Base-by-base conservation (phyloP, 2,329 filamentous ascomycete species). In the Aaosphaeria pasadenensis region DNA sequence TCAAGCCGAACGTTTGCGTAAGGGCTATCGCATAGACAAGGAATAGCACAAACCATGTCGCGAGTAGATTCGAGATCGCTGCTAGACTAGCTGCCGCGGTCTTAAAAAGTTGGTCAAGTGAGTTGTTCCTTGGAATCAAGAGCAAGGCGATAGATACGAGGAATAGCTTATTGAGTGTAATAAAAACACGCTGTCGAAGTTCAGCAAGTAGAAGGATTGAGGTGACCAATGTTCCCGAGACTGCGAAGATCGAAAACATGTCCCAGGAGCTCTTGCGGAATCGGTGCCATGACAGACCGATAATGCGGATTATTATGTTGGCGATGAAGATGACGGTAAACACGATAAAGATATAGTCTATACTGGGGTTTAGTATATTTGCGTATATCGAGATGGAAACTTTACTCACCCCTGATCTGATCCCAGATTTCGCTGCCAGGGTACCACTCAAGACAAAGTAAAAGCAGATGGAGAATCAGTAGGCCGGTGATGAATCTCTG, bases 1-100 rank as follows among this genome's bases (percentile, higher is more conserved):
- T 99, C 49, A 99, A 80, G 53, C 94, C 95, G 65, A 99, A 97
- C 0, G 91, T 88, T 66, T 99, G 94, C 7, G 92, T 97, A 67
- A 97, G 79, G 4, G 94, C 95, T 60, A 99, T 99, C 42, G 94
- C 92, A 65, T 91, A 99, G 24, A 96, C 91, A 40, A 99, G 76
- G 74, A 97, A 99, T 51, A 99, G 83, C 2, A 99, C 91, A 54
- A 97, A 88, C 94, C 94, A 99, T 0, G 95, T 99, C 1, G 92
- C 92, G 36, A 99, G 76, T 39, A 99, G 77, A 64, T 96, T 99
- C 49, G 87, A 83, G 58, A 99, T 99, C 13, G 89, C 85, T 2
- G 89, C 87, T 58, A 99, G 74, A 83, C 89, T 95, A 45, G 92
- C 94, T 7, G 94, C 94, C 0, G 92, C 95, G 1, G 95, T 99